Evolutionary conservation across 768 basidiomycete genomes (phyloP).

Genomic region (Chalciporus sphaerocephalus): DNA sequence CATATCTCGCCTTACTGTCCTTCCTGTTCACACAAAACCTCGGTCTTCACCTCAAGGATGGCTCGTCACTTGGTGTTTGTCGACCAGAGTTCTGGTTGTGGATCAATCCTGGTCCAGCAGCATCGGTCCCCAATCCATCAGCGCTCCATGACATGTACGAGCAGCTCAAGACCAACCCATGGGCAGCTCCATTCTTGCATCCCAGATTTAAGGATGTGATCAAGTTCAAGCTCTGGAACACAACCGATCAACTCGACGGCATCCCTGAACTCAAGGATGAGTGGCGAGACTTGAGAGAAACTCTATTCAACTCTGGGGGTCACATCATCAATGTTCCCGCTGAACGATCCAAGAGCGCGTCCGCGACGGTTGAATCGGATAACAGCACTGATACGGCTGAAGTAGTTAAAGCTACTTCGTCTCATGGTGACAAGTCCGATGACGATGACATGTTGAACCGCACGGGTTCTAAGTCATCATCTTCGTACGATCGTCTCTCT

Average conservation of each 20-base stretch:
- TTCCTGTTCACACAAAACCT: constrained; percentile 96
- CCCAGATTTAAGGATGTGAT: constrained; percentile 88
- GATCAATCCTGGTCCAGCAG: constrained; percentile 98
- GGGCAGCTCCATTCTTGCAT: constrained; percentile 94
- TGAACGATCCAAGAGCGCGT: constrained; percentile 33
- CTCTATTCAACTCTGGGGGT: constrained; percentile 86
- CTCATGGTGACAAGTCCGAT: constrained; percentile 31
- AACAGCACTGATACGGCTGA: constrained; percentile 21
- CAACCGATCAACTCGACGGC: constrained; percentile 92
- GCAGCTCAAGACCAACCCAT: constrained; percentile 78
- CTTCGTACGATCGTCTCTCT: constrained; percentile 85
- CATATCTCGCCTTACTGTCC: constrained; percentile 90
- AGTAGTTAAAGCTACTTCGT: constrained; percentile 18
- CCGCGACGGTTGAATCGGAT: constrained; percentile 13
- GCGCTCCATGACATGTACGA: constrained; percentile 82
- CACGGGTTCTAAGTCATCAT: constrained; percentile 82
- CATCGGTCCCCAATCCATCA: constrained; percentile 77
- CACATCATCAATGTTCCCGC: constrained; percentile 63
- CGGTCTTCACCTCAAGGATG: constrained; percentile 65
- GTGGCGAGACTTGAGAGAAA: constrained; percentile 72
- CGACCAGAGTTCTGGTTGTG: constrained; percentile 95
- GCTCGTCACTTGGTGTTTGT: constrained; percentile 46
- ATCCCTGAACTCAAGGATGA: constrained; percentile 85
- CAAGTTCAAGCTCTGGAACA: constrained; percentile 97
- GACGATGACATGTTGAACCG: constrained; percentile 67